A percentile compares a stretch with the other conserved stretches of the same genome.
phyloP scores from a whole-genome alignment of 2,329 filamentous ascomycete genomes.

The Venturia asperata region DNA sequence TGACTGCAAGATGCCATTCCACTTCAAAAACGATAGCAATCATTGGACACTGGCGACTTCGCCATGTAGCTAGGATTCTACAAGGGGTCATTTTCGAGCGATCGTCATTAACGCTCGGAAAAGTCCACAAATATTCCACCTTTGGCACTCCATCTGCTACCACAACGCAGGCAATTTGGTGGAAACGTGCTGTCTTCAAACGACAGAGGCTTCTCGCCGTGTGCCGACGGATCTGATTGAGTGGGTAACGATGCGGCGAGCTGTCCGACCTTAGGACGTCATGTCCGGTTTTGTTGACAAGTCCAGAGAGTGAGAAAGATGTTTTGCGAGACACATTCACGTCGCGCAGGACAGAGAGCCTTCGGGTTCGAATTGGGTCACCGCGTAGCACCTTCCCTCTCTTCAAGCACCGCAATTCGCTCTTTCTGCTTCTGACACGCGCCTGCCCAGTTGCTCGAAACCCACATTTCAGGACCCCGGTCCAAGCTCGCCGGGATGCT shows the following conservation, averaged over 20 bases:
- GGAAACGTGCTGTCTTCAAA: background rate
- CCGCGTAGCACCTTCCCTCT: background rate
- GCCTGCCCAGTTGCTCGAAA: background rate
- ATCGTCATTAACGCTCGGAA: background rate
- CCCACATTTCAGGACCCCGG: background rate
- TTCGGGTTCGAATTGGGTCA: background rate
- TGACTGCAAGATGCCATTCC: background rate
- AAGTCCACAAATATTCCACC: background rate
- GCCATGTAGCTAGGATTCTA: background rate
- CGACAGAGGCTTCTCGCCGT: background rate
- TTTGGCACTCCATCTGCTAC: background rate
- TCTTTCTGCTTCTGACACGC: background rate
- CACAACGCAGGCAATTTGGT: background rate
- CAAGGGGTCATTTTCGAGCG: background rate
- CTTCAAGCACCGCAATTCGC: background rate
- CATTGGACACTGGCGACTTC: background rate
- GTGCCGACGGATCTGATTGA: background rate
- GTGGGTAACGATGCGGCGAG: background rate
- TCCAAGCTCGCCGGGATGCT: background rate
- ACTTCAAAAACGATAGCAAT: background rate
- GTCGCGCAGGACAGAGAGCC: background rate
- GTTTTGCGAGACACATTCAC: background rate
- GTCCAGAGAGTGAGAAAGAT: background rate
- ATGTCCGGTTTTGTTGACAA: background rate
- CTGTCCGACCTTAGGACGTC: background rate